Conservation (phyloP, 1,284 basidiomycete species). For the Fomitopsis schrenkii region DNA sequence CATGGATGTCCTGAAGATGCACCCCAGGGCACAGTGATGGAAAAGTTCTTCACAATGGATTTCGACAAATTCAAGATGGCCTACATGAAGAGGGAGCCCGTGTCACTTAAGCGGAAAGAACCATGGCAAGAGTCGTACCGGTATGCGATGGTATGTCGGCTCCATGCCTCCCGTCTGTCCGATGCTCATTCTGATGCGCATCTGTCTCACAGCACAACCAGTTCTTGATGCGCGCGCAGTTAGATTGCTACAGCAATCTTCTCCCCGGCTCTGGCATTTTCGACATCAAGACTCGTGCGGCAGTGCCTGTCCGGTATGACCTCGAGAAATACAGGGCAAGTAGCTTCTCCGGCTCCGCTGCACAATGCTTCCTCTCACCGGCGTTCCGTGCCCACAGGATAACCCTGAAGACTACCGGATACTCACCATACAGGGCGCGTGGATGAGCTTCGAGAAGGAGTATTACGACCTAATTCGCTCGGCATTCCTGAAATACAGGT, state of each 20-base stretch:
- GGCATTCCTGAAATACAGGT: constrained; percentile 95
- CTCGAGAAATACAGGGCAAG: constrained; percentile 76
- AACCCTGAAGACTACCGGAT: constrained; percentile 75
- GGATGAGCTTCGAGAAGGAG: constrained; percentile 84
- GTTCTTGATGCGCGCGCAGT: constrained; percentile 92
- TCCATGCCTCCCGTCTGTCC: neutral
- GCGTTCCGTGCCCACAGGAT: constrained; percentile 39
- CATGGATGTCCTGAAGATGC: neutral
- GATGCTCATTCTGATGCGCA: neutral
- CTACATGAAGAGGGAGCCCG: constrained; percentile 39
- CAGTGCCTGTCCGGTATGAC: constrained; percentile 82
- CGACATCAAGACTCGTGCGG: constrained; percentile 94
- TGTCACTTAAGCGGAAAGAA: constrained; percentile 32
- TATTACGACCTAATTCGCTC: constrained; percentile 92
- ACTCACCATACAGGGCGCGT: constrained; percentile 50
- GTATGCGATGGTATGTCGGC: constrained; percentile 66
- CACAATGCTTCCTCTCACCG: neutral
- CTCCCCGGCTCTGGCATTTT: constrained; percentile 91
- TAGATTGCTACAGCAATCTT: constrained; percentile 82
- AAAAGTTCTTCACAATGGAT: constrained; percentile 81
- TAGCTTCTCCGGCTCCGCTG: neutral
- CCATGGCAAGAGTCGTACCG: constrained; percentile 68
- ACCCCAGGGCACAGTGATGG: constrained; percentile 77
- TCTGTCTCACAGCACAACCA: constrained; percentile 49
- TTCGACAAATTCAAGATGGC: constrained; percentile 64